Evolutionary conservation across 2,329 filamentous ascomycete genomes (phyloP).

Genomic region (Fusarium guadeloupense): DNA sequence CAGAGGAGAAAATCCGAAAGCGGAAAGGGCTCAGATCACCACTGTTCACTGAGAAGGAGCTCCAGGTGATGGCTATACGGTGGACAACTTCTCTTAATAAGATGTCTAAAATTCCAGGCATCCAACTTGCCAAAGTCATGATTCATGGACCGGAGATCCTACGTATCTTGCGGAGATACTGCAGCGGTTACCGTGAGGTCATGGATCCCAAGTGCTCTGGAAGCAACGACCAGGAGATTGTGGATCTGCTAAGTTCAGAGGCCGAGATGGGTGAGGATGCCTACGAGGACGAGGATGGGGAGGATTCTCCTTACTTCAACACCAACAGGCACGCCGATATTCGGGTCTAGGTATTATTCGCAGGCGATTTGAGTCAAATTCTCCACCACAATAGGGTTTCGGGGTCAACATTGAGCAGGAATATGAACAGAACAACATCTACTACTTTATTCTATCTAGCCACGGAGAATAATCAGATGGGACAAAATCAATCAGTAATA

Average conservation of each 20-base stretch:
- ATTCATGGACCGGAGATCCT: conserved; percentile 70
- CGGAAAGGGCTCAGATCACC: conserved; percentile 64
- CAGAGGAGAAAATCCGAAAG: conserved; percentile 70
- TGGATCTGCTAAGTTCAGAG: conserved; percentile 64
- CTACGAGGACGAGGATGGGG: conserved; percentile 50
- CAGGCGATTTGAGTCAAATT: too few relatives aligned
- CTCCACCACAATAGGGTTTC: too few relatives aligned
- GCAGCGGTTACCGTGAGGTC: conserved; percentile 60
- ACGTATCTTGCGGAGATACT: conserved; percentile 62
- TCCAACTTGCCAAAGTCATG: conserved; percentile 69
- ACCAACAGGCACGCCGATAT: neutral
- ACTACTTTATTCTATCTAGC: too few relatives aligned
- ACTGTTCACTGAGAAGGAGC: conserved; percentile 74
- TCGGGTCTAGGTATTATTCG: too few relatives aligned
- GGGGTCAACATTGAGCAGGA: too few relatives aligned
- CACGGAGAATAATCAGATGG: too few relatives aligned
- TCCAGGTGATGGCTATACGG: conserved; percentile 76
- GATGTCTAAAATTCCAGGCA: conserved; percentile 71
- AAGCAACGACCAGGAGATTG: conserved; percentile 52
- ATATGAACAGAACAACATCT: too few relatives aligned
- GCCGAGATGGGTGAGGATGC: conserved; percentile 52
- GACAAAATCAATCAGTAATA: too few relatives aligned
- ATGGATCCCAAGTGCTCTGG: conserved; percentile 49
- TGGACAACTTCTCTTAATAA: conserved; percentile 70
- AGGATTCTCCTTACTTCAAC: conserved; percentile 60